These are phyloP conservation scores for Lipomyces kockii DNA, from an alignment of 805 yeast species.

Conservation along the genomic window DNA sequence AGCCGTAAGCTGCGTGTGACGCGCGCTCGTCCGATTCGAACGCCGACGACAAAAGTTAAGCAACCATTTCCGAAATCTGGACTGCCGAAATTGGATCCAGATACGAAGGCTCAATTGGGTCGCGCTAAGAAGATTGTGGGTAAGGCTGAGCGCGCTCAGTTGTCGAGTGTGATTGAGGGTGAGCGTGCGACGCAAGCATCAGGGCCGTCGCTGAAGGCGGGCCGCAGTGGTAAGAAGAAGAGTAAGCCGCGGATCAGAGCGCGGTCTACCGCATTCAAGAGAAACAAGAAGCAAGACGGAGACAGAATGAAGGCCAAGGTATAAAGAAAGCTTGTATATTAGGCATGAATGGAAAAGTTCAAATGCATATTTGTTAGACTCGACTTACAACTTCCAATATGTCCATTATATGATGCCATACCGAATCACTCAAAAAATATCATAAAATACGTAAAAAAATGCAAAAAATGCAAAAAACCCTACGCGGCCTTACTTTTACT, in stretches of 20 bases:
- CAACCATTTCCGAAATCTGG: conserved; percentile 29
- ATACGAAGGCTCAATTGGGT: conserved; percentile 77
- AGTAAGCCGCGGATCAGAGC: conserved; percentile 63
- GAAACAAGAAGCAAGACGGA: conserved; percentile 40
- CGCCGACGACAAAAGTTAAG: conserved; percentile 6
- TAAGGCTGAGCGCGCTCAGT: conserved; percentile 74
- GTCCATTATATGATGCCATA: neutral
- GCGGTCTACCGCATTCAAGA: conserved; percentile 57
- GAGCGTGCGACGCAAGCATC: conserved; percentile 42
- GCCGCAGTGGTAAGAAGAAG: conserved; percentile 46
- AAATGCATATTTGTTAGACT: neutral
- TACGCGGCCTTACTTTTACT: neutral
- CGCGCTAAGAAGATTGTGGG: conserved; percentile 77
- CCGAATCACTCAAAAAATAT: neutral
- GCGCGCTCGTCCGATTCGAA: conserved; percentile 57
- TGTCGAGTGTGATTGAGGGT: conserved; percentile 47
- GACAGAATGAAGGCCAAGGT: neutral
- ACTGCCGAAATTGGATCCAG: conserved; percentile 56
- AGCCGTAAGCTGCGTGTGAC: conserved; percentile 73
- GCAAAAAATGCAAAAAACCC: no score
- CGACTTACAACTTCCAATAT: neutral
- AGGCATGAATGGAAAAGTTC: neutral
- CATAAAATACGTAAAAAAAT: neutral
- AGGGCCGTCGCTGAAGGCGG: conserved; percentile 32
- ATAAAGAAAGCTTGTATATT: neutral